phyloP scores from a whole-genome alignment of 371 early-diverging fungal species.

The Mucor velutinosus region DNA sequence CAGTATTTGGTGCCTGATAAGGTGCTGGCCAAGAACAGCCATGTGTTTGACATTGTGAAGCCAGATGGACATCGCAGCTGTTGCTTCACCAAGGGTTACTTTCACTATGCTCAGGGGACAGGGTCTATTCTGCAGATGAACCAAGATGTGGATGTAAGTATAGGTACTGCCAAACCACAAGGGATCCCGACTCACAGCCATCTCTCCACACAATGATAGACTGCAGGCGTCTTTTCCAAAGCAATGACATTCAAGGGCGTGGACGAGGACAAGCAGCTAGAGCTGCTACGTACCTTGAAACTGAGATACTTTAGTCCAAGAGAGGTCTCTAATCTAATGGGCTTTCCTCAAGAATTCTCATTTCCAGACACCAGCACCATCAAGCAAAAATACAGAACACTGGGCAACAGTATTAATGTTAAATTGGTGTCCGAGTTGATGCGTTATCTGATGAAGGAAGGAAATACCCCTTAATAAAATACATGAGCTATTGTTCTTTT shows the following conservation, averaged over 20 bases:
- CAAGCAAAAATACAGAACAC: slow-evolving; percentile 65
- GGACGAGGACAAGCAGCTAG: slow-evolving; percentile 31
- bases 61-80: slow-evolving; percentile 65
- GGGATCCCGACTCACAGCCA: background rate
- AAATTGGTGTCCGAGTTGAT: slow-evolving; percentile 62
- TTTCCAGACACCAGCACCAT: slow-evolving; percentile 59
- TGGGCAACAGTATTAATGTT: slow-evolving; percentile 75
- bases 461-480: background rate
- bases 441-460: slow-evolving; percentile 51
- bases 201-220: slow-evolving; percentile 15
- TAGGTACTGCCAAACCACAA: background rate
- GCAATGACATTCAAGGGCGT: slow-evolving; percentile 28
- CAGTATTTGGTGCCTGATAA: slow-evolving; percentile 45
- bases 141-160: slow-evolving; percentile 49
- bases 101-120: slow-evolving; percentile 78
- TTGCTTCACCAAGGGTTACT: slow-evolving; percentile 88
- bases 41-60: slow-evolving; percentile 78
- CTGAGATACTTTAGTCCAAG: slow-evolving; percentile 80
- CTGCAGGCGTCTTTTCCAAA: slow-evolving; percentile 23
- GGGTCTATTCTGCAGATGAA: slow-evolving; percentile 73
- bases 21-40: slow-evolving; percentile 60
- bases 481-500: background rate
- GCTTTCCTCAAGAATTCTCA: slow-evolving; percentile 63
- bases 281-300: slow-evolving; percentile 38
- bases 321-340: slow-evolving; percentile 82